Base-by-base conservation (phyloP, 2,329 filamentous ascomycete species). In the Cercospora zeina region DNA sequence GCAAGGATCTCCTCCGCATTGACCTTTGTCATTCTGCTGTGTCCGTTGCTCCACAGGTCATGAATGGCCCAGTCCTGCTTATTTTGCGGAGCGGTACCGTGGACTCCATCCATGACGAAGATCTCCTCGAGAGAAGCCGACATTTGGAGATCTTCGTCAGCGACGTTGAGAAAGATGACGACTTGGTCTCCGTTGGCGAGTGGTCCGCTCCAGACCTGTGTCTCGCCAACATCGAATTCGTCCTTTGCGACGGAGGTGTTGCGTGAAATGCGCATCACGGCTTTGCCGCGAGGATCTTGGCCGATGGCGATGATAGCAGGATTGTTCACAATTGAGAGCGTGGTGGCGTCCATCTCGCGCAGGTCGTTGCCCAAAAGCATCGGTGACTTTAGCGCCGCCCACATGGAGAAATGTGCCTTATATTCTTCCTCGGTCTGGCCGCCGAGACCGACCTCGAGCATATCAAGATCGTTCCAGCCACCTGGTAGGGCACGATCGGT, bases 221-320 rank as follows among this genome's bases (percentile, higher is more conserved):
- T 54, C 13, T 54, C 51, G 33, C 51, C 51, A 16, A 54, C 24
- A 11, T 36, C 51, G n/a, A 54, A 54, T n/a, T 54, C 51, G 19
- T 54, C 51, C 10, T 54, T 34, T 11, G 51, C 8, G 2, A 54
- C 51, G 19, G 51, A 16, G 1, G 51, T 54, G 19, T 54, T 54
- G 19, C 51, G 51, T 10, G 31, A 39, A 4, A 54, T 37, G 36
- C 51, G 51, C 31, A 36, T 34, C 1, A 54, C 51, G 6, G 51
- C 30, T 54, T 54, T 54, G 19, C 51, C 30, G 11, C 51, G 30
- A 73, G 79, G 75, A 63, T 83, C 80, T 63, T 83, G 80, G 62
- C 76, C 80, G 61, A 83, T 72, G n/a, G 80, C 80, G 39, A 83
- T 73, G 63, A 82, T 75, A 37, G 80, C 80, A 0, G 80, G 78